Percentiles rank a stretch among this genome's conserved stretches.
These are phyloP conservation scores for Prasinococcaceae sp. DNA, from an alignment of 139 green algal species.

Conservation along the genomic window DNA sequence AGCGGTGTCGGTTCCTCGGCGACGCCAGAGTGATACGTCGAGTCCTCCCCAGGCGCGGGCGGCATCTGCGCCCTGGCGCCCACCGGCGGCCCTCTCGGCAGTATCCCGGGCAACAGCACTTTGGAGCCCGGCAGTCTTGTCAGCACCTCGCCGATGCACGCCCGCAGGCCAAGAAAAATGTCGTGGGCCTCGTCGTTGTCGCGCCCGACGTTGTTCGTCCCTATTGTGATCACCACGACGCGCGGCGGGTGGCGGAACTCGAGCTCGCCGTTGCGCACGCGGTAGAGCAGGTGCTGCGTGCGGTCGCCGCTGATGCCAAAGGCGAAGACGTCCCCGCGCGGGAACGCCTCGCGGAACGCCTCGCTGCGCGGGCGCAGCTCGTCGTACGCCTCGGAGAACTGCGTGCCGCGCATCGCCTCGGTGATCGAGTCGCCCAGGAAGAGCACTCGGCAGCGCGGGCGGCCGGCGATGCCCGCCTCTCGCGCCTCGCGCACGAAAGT, in stretches of 20 bases:
- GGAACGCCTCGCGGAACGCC: background rate
- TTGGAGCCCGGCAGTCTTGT: background rate
- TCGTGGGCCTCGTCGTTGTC: background rate
- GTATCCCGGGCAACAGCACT: background rate
- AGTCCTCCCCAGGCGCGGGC: background rate
- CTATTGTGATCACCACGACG: background rate
- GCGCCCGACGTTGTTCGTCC: slow-evolving; percentile 1
- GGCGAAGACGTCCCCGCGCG: background rate
- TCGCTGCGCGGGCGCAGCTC: background rate
- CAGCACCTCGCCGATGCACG: background rate
- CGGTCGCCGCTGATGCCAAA: background rate
- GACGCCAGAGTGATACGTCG: background rate
- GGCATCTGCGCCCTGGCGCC: background rate
- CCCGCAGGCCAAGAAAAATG: background rate
- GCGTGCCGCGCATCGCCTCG: background rate
- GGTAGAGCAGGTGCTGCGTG: background rate
- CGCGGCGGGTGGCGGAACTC: background rate
- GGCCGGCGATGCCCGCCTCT: background rate
- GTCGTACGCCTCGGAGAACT: slow-evolving; percentile 3
- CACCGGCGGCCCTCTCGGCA: background rate
- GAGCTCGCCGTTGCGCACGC: background rate
- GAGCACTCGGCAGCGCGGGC: background rate
- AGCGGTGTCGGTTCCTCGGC: too few relatives aligned
- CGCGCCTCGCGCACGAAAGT: background rate
- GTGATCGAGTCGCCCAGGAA: background rate